Evolutionary conservation across 495 filamentous ascomycete genomes (phyloP).

Genomic region (Chaetomium fimeti): DNA sequence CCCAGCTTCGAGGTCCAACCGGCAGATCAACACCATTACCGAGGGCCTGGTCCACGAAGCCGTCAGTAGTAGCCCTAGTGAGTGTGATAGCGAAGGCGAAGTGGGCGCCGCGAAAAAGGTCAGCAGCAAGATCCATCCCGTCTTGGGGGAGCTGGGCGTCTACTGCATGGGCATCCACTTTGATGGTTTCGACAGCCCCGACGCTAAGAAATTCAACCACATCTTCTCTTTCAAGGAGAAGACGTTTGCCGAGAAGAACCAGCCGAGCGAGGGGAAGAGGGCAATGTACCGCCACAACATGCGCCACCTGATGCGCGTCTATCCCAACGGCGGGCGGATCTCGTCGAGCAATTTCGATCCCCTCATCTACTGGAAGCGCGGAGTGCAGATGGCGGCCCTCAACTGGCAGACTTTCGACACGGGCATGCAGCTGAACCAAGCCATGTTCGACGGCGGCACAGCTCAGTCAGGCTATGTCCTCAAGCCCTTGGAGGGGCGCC

Average conservation of each 20-base stretch:
- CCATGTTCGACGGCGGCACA: conserved; percentile 93
- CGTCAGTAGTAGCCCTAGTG: conserved; percentile 55
- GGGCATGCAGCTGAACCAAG: conserved; percentile 91
- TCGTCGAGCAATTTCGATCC: conserved; percentile 92
- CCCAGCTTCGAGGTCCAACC: conserved; percentile 38
- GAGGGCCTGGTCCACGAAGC: conserved; percentile 52
- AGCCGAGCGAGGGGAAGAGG: conserved; percentile 66
- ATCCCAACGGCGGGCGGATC: conserved; percentile 76
- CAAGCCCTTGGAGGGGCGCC: conserved; percentile 81
- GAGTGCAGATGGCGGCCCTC: conserved; percentile 92
- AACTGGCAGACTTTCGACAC: conserved; percentile 99
- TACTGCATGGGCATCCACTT: conserved; percentile 89
- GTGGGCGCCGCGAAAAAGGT: conserved; percentile 58
- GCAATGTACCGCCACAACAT: conserved; percentile 85
- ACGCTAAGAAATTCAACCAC: conserved; percentile 84
- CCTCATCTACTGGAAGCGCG: conserved; percentile 84
- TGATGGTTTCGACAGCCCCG: conserved; percentile 65
- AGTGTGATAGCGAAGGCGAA: conserved; percentile 58
- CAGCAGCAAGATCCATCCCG: conserved; percentile 81
- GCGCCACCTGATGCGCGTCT: conserved; percentile 88
- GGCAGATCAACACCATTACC: conserved; percentile 48
- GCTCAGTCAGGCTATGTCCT: conserved; percentile 90
- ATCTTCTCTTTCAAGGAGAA: conserved; percentile 89
- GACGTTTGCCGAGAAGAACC: conserved; percentile 74
- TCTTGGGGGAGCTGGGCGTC: conserved; percentile 80